phyloP scores from a whole-genome alignment of 2,329 filamentous ascomycete species.

The Penicillium sp. region DNA sequence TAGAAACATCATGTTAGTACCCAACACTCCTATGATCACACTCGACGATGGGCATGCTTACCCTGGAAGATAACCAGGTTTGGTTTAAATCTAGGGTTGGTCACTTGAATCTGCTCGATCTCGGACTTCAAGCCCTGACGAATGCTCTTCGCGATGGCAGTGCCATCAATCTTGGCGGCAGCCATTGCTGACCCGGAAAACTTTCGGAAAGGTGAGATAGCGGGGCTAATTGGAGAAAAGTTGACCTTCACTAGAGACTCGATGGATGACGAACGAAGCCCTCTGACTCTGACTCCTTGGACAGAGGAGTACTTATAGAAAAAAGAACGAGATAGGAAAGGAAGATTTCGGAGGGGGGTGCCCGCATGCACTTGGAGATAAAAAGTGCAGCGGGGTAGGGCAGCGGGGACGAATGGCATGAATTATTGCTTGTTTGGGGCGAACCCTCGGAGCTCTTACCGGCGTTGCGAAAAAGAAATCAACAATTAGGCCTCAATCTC shows the following conservation, averaged over 20 bases:
- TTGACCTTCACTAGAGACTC: slow-evolving; percentile 15
- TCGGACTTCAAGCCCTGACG: slow-evolving; percentile 75
- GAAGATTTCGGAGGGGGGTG: slow-evolving; percentile 19
- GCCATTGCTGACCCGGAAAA: slow-evolving; percentile 69
- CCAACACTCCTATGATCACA: neutral
- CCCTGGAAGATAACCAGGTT: slow-evolving; percentile 93
- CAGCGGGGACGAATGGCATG: slow-evolving; percentile 24
- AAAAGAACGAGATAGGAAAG: slow-evolving; percentile 11
- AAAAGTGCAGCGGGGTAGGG: slow-evolving; percentile 24
- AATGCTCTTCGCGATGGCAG: slow-evolving; percentile 87
- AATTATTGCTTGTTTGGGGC: slow-evolving; percentile 26
- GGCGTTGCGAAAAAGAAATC: slow-evolving; percentile 7
- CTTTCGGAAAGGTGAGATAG: slow-evolving; percentile 18
- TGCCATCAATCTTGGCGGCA: slow-evolving; percentile 91
- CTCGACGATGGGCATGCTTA: slow-evolving; percentile 40
- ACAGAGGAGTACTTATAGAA: slow-evolving; percentile 10
- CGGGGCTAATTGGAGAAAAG: slow-evolving; percentile 18
- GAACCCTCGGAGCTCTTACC: slow-evolving; percentile 19
- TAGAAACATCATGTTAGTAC: slow-evolving; percentile 10
- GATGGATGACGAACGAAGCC: slow-evolving; percentile 15
- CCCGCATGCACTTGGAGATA: slow-evolving; percentile 21
- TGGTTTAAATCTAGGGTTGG: slow-evolving; percentile 84
- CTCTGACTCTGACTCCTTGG: slow-evolving; percentile 16
- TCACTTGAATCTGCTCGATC: slow-evolving; percentile 75
- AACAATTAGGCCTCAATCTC: neutral